Evolutionary conservation across 108 stramenopile species (phyloP).

Genomic region (Pseudonitzschia multistriata): DNA sequence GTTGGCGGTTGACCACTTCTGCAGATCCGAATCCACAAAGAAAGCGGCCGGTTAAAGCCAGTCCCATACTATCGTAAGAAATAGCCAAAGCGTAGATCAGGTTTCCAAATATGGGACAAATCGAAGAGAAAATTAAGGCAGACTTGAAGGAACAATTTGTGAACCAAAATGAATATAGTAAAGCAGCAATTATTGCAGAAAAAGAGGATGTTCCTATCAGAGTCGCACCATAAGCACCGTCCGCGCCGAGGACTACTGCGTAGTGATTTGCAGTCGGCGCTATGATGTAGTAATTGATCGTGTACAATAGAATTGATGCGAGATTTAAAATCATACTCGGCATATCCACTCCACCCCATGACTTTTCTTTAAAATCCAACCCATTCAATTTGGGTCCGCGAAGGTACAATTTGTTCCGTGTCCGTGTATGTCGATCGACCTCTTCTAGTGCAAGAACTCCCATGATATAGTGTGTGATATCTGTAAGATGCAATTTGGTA

Average conservation of each 20-base stretch:
- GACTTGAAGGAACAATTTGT: conserved; percentile 51
- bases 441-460: conserved; percentile 10
- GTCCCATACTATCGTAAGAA: conserved; percentile 47
- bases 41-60: conserved; percentile 60
- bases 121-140: conserved; percentile 51
- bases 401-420: neutral
- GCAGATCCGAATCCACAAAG: conserved; percentile 68
- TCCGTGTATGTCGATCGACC: neutral
- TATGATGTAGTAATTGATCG: conserved; percentile 69
- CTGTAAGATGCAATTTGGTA: neutral
- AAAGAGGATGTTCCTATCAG: conserved; percentile 62
- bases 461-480: neutral
- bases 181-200: conserved; percentile 62
- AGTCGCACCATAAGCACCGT: conserved; percentile 54
- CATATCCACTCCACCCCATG: conserved; percentile 55
- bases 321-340: conserved; percentile 56
- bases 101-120: conserved; percentile 60
- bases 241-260: conserved; percentile 46
- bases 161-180: conserved; percentile 68
- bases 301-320: conserved; percentile 59
- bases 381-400: neutral
- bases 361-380: conserved; percentile 14
- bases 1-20: conserved; percentile 59
- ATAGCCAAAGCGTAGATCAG: conserved; percentile 54
- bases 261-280: conserved; percentile 66